Conservation (phyloP, 2,329 filamentous ascomycete genomes). For the Periconia macrospinosa region DNA sequence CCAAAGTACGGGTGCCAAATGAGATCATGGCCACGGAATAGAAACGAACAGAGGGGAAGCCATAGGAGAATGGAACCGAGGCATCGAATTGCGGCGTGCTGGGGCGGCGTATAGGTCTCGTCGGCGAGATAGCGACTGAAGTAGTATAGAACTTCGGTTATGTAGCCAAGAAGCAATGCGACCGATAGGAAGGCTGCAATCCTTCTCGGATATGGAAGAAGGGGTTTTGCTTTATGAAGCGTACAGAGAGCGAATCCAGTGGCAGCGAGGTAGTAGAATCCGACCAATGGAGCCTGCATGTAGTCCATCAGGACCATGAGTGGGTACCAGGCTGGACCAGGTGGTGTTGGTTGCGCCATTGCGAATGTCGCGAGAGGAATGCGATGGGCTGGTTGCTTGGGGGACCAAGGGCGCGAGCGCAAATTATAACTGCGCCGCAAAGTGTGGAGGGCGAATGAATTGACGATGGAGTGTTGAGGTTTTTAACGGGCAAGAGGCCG, state of each 20-base stretch:
- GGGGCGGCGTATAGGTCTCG: slow-evolving; percentile 29
- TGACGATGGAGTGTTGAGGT: too few species aligned
- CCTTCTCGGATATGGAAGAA: slow-evolving; percentile 26
- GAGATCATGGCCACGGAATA: slow-evolving; percentile 25
- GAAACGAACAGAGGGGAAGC: slow-evolving; percentile 25
- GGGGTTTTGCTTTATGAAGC: slow-evolving; percentile 31
- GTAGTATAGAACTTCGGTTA: slow-evolving; percentile 38
- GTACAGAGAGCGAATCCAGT: slow-evolving; percentile 29
- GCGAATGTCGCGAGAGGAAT: not conserved
- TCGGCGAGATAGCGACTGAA: slow-evolving; percentile 33
- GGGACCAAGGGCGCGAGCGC: not conserved
- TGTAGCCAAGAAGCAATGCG: slow-evolving; percentile 24
- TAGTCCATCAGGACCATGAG: slow-evolving; percentile 36
- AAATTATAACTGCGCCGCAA: not conserved
- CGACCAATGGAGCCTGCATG: slow-evolving; percentile 35
- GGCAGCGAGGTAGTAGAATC: slow-evolving; percentile 33
- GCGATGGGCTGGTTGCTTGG: too few species aligned
- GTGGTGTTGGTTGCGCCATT: slow-evolving; percentile 10
- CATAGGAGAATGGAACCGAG: slow-evolving; percentile 39
- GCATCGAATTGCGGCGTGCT: slow-evolving; percentile 37
- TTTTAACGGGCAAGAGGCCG: too few species aligned
- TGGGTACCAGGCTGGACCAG: slow-evolving; percentile 15
- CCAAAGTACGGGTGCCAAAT: slow-evolving; percentile 41
- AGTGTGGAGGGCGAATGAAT: too few species aligned
- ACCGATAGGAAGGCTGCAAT: slow-evolving; percentile 17